phyloP scores from a whole-genome alignment of 768 basidiomycete genomes.

The Rhizopogon rudus region DNA sequence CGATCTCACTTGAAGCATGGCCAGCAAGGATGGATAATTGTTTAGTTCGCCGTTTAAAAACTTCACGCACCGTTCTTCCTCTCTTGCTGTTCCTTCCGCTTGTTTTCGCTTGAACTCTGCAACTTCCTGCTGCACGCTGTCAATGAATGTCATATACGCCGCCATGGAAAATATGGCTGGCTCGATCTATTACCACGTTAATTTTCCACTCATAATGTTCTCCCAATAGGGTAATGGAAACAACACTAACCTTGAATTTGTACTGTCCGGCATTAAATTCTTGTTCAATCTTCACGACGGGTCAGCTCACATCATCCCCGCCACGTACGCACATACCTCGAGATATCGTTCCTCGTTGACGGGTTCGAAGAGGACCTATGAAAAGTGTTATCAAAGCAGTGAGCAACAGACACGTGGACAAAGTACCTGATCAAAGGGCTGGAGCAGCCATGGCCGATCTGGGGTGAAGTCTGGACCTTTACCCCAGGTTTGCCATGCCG shows the following conservation, averaged over 20 bases:
- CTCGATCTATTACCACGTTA: slow-evolving; percentile 36
- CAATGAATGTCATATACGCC: slow-evolving; percentile 39
- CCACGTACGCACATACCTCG: slow-evolving; percentile 28
- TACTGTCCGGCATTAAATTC: slow-evolving; percentile 51
- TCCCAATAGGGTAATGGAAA: not conserved
- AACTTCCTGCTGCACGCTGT: slow-evolving; percentile 38
- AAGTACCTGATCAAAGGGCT: slow-evolving; percentile 56
- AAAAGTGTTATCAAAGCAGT: not conserved
- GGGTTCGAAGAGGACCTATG: slow-evolving; percentile 47
- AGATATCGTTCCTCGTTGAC: slow-evolving; percentile 45
- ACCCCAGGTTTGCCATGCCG: slow-evolving; percentile 64
- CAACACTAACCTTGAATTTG: slow-evolving; percentile 39
- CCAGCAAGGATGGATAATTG: slow-evolving; percentile 1
- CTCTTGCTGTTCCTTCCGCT: slow-evolving; percentile 25
- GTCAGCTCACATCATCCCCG: not conserved
- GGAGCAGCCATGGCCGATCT: slow-evolving; percentile 53
- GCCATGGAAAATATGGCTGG: slow-evolving; percentile 47
- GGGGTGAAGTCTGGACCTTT: slow-evolving; percentile 41
- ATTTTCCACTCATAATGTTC: slow-evolving; percentile 15
- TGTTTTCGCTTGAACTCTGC: slow-evolving; percentile 37
- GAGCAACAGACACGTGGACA: too few relatives aligned
- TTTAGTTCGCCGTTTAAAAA: not conserved
- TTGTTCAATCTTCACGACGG: slow-evolving; percentile 36
- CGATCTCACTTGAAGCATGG: slow-evolving; percentile 31
- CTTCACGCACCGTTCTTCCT: slow-evolving; percentile 36